These are phyloP conservation scores for Comarum palustre DNA, from an alignment of 306 rosid species.

Conservation along the genomic window DNA sequence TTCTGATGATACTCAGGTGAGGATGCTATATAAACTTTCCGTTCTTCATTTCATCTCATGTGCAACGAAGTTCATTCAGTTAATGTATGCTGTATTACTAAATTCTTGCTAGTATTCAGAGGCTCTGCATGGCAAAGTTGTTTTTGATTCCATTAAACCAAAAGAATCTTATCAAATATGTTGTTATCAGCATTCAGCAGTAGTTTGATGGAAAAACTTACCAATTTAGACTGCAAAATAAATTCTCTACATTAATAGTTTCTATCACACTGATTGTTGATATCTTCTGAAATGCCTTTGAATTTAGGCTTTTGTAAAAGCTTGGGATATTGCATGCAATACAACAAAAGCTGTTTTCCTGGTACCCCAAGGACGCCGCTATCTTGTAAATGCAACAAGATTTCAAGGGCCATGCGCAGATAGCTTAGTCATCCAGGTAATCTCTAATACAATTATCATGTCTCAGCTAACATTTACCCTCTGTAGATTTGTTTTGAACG, in stretches of 20 bases:
- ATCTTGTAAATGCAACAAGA: slow-evolving; percentile 79
- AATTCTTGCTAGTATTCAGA: not conserved
- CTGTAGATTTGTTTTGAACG: not conserved
- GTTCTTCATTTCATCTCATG: not conserved
- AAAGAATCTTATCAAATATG: slow-evolving; percentile 2
- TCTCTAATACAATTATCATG: not conserved
- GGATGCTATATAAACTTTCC: not conserved
- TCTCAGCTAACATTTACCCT: not conserved
- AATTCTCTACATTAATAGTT: not conserved
- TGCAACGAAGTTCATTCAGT: slow-evolving; percentile 5
- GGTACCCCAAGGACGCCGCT: slow-evolving; percentile 66
- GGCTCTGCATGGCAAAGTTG: not conserved
- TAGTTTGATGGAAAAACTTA: not conserved
- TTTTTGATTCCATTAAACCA: not conserved
- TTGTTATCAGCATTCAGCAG: not conserved
- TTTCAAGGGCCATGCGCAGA: slow-evolving; percentile 80
- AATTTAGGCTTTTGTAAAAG: slow-evolving; percentile 70
- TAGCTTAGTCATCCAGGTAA: slow-evolving; percentile 67
- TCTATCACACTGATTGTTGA: not conserved
- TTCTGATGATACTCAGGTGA: slow-evolving; percentile 84
- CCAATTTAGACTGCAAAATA: not conserved
- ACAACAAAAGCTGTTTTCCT: slow-evolving; percentile 67
- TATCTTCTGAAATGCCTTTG: slow-evolving; percentile 32
- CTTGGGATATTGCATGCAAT: slow-evolving; percentile 82
- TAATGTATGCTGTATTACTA: not conserved